These are phyloP conservation scores for Kregervanrija delftensis DNA, from an alignment of 805 yeast genomes.

Conservation along the genomic window DNA sequence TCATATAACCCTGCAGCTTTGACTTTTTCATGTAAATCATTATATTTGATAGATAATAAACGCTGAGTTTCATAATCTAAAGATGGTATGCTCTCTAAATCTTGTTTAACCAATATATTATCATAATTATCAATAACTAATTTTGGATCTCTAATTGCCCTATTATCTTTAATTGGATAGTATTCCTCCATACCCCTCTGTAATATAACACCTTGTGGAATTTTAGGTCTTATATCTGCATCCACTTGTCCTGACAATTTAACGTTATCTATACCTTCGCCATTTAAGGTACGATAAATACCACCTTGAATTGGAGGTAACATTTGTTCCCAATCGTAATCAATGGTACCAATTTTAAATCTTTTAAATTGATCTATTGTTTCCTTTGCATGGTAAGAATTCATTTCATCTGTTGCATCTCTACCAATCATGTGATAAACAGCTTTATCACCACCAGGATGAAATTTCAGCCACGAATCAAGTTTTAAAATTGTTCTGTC, in stretches of 20 bases:
- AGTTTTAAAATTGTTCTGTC: conserved; percentile 54
- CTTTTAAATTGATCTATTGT: conserved; percentile 44
- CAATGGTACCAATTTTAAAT: conserved; percentile 62
- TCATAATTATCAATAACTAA: conserved; percentile 51
- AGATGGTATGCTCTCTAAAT: conserved; percentile 50
- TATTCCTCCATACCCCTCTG: conserved; percentile 29
- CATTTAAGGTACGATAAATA: conserved; percentile 25
- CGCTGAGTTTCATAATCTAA: conserved; percentile 65
- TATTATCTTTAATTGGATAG: conserved; percentile 27
- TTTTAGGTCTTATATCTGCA: conserved; percentile 39
- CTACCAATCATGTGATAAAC: conserved; percentile 79
- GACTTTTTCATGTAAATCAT: conserved; percentile 49
- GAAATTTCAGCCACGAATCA: conserved; percentile 62
- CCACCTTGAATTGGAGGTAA: conserved; percentile 91
- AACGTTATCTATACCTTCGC: conserved; percentile 7
- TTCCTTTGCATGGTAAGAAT: conserved; percentile 67
- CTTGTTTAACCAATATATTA: conserved; percentile 45
- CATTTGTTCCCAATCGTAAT: conserved; percentile 62
- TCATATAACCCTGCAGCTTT: conserved; percentile 56
- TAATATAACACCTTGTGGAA: conserved; percentile 42
- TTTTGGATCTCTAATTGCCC: conserved; percentile 48
- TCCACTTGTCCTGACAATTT: conserved; percentile 35
- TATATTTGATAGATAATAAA: conserved; percentile 47
- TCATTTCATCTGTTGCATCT: conserved; percentile 89
- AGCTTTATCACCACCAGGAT: conserved; percentile 89